Evolutionary conservation across 2,329 filamentous ascomycete species (phyloP).

Genomic region (Penicillium brasilianum): DNA sequence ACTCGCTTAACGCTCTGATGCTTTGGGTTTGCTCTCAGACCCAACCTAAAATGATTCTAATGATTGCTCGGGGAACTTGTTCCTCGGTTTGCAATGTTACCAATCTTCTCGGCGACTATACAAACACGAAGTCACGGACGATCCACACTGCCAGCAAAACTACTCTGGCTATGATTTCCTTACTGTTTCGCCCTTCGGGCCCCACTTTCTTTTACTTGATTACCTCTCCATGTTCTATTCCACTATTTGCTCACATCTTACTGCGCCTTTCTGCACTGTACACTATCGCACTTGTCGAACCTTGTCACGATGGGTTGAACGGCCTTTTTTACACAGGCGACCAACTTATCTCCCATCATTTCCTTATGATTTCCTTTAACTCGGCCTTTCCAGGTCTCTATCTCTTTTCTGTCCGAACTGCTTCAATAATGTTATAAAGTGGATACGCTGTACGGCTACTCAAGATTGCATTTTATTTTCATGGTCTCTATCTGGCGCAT

Average conservation of each 20-base stretch:
- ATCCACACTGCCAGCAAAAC: not conserved
- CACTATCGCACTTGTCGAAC: not conserved
- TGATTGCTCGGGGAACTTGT: conserved; percentile 14
- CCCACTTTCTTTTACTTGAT: conserved; percentile 10
- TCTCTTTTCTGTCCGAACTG: not conserved
- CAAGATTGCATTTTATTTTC: conserved; percentile 11
- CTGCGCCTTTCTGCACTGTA: not conserved
- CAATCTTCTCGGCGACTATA: conserved; percentile 5
- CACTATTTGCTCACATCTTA: not conserved
- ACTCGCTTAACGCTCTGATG: conserved; percentile 15
- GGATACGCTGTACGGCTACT: conserved; percentile 9
- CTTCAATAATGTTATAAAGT: conserved; percentile 15
- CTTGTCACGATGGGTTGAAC: not conserved
- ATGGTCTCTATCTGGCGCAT: not conserved
- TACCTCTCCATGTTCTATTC: too few species aligned
- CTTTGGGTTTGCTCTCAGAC: conserved; percentile 5
- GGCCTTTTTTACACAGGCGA: not conserved
- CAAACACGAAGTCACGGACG: conserved; percentile 10
- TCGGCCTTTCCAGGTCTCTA: not conserved
- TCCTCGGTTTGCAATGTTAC: conserved; percentile 4
- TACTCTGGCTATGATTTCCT: conserved; percentile 10
- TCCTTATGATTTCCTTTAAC: too few species aligned
- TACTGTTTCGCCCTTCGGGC: not conserved
- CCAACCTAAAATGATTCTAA: conserved; percentile 16
- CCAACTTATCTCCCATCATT: not conserved